Evolutionary conservation across 306 rosid genomes (phyloP), one percentile per base, ranked within the genome.

Genomic region (Betula pendula): DNA sequence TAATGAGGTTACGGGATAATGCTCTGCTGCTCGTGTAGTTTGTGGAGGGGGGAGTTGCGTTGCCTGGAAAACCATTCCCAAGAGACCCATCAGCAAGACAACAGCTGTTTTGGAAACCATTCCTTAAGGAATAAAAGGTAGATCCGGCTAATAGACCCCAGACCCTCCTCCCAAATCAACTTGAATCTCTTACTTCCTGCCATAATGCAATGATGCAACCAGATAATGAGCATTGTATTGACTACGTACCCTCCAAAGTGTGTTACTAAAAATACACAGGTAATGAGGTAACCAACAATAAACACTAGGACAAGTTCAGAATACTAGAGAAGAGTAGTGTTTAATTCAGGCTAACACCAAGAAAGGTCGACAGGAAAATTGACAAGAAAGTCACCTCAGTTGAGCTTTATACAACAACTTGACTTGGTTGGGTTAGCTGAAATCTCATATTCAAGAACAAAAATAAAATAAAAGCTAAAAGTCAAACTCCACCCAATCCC

Each of bases 51-150:
- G 83, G 27, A 75, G 76, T 58, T 83, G 85, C 40, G 88, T 77
- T 19, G 85, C 91, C 85, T 88, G 88, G 75, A 86, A 90, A 84
- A 85, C 84, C 90, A 89, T 87, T 83, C 97, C 97, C 44, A 91
- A 73, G 75, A 90, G 82, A 74, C 94, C 94, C 58, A 91, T 81
- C 80, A 88, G 59, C 90, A 87, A 73, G 53, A 85, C 84, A 73
- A 75, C 76, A 31, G 84, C 91, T 15, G 85, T 80, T 75, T 78
- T 85, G 71, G 94, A 84, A 56, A 90, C 72, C 90, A 88, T 88
- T 48, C 83, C 86, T 84, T 71, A 65, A 55, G 20, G 11, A 38
- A 16, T 40, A 49, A 13, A 40, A 20, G 29, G 42, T 20, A 59
- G 75, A 78, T 52, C 49, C 49, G 49, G 49, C 74, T 4, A 31